Percentiles rank a stretch among this genome's conserved stretches.
Evolutionary conservation across 768 basidiomycete genomes (phyloP).

Genomic region (Kwoniella europaea): DNA sequence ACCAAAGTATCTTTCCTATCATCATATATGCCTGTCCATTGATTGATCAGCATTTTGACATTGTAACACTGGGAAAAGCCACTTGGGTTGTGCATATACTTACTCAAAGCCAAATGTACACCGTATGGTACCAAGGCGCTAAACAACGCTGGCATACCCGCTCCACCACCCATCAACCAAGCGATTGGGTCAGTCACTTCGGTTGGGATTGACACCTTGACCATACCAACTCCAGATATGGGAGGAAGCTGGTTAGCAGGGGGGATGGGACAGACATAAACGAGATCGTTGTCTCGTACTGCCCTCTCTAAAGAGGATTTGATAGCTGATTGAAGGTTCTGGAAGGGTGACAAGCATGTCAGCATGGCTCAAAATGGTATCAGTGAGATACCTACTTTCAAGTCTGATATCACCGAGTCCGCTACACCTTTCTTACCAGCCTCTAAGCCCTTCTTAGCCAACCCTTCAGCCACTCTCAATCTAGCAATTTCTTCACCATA

Average conservation of each 20-base stretch:
- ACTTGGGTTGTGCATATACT: constrained; percentile 46
- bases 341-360: constrained; percentile 7
- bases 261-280: constrained; percentile 89
- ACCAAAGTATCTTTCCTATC: constrained; percentile 76
- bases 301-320: constrained; percentile 72
- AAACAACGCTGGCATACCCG: constrained; percentile 69
- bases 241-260: constrained; percentile 69
- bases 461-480: constrained; percentile 68
- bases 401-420: constrained; percentile 72
- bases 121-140: constrained; percentile 80
- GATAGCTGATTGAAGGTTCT: constrained; percentile 79
- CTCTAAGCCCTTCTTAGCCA: constrained; percentile 74
- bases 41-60: neutral
- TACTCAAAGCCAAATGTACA: constrained; percentile 85
- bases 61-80: neutral
- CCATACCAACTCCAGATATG: constrained; percentile 71
- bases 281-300: constrained; percentile 89
- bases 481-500: constrained; percentile 88
- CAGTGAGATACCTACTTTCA: constrained; percentile 66
- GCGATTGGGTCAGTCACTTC: constrained; percentile 56
- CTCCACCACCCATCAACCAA: constrained; percentile 58
- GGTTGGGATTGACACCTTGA: constrained; percentile 65
- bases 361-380: neutral
- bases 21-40: constrained; percentile 69
- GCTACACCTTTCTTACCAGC: constrained; percentile 69